Evolutionary conservation across 257 asterid species (phyloP), one percentile per base, ranked within the genome.

Genomic region (Leptodermis oblonga): DNA sequence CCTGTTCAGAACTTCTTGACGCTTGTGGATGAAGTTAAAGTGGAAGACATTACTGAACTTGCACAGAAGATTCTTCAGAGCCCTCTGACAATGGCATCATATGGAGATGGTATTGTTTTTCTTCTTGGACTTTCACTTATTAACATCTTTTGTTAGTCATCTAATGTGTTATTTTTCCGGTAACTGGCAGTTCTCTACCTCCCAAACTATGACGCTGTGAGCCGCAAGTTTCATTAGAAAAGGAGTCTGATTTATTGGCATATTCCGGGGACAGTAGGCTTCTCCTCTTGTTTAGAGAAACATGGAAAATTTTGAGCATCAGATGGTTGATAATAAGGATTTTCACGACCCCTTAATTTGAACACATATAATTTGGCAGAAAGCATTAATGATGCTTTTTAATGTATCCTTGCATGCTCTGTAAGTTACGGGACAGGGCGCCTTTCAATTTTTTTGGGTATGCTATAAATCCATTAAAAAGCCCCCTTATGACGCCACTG

Each of bases 1-100:
- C 91, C 97, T 9, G 95, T 84, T 80, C 96, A 87, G 71, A 82
- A 87, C 75, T 91, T 80, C 96, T 83, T 91, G 90, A 79, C 77
- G 78, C 74, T 77, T 11, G 72, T 94, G 34, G 97, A 94, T 34
- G 81, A 76, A 54, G 77, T 94, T 69, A 70, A 91, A 39, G 68
- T 69, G 14, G 69, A 80, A 48, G 97, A 90, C 80, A 86, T 94
- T 65, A 54, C 86, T 62, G 45, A 73, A 8, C n/a, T 70, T 28
- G 83, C 81, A 20, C 77, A 74, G 65, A 83, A 82, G 74, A 95
- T 94, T 54, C 28, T 94, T 23, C 58, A 82, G 20, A 83, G 95
- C 42, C 99, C 97, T 56, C 95, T 94, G 67, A 87, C 97, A 66
- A 78, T 94, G 96, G 99, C 97, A 63, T 89, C 96, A 26, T 87